Evolutionary conservation across 2,329 filamentous ascomycete species (phyloP).

Genomic region (Alternaria angustiovoidea): DNA sequence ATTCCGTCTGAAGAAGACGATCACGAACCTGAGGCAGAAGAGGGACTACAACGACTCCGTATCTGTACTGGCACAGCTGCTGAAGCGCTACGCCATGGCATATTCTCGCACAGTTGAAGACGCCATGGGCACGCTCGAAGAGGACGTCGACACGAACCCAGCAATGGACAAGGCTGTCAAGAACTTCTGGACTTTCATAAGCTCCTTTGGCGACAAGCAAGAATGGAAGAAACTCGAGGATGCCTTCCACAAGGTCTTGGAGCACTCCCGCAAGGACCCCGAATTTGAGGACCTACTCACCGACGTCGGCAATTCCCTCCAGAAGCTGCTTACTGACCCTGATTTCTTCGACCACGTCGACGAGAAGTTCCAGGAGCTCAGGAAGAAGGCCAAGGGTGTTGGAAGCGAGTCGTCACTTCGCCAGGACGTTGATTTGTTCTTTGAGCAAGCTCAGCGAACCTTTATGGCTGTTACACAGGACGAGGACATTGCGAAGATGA

Average conservation of each 20-base stretch:
- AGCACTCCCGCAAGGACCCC: constrained; percentile 77
- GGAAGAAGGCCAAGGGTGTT: constrained; percentile 64
- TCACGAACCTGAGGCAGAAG: constrained; percentile 76
- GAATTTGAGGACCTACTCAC: constrained; percentile 81
- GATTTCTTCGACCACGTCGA: constrained; percentile 82
- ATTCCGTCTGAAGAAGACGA: constrained; percentile 77
- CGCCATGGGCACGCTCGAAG: constrained; percentile 70
- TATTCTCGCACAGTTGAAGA: constrained; percentile 79
- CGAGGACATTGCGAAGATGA: constrained; percentile 72
- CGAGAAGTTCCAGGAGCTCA: constrained; percentile 68
- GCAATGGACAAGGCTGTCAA: constrained; percentile 77
- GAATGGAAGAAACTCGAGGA: constrained; percentile 80
- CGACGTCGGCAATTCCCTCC: constrained; percentile 75
- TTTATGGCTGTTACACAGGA: constrained; percentile 75
- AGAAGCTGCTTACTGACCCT: constrained; percentile 85
- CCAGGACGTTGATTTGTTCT: constrained; percentile 75
- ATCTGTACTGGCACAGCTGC: constrained; percentile 75
- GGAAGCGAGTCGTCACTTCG: constrained; percentile 72
- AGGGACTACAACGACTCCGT: constrained; percentile 88
- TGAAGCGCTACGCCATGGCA: constrained; percentile 78
- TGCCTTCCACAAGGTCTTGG: constrained; percentile 73
- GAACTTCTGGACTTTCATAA: constrained; percentile 82
- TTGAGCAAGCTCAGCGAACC: constrained; percentile 73
- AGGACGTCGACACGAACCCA: constrained; percentile 75
- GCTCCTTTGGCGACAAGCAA: constrained; percentile 76